A percentile compares a stretch with the other conserved stretches of the same genome.
Evolutionary conservation across 176 grass and related monocot species (phyloP).

Genomic region (Melocanna baccifera): DNA sequence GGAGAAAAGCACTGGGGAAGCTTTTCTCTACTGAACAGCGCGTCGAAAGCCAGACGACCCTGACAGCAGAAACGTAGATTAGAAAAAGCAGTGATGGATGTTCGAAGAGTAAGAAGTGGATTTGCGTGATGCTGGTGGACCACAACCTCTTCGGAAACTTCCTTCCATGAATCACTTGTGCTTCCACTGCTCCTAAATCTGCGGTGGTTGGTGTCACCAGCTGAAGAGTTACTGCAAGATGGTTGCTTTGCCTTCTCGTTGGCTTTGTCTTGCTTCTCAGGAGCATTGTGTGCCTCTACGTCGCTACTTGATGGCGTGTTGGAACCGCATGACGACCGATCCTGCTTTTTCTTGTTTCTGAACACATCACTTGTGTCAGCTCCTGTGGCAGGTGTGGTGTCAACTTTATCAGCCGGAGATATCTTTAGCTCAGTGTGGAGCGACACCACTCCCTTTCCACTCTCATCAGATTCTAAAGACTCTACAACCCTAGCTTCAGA

Average conservation of each 20-base stretch:
- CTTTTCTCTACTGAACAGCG: constrained; percentile 79
- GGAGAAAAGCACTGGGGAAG: constrained; percentile 93
- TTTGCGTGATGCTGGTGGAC: constrained; percentile 29
- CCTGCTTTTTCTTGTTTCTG: constrained; percentile 62
- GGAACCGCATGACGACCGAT: constrained; percentile 95
- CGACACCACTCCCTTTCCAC: constrained; percentile 36
- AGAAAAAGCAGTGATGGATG: constrained; percentile 52
- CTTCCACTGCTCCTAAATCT: constrained; percentile 73
- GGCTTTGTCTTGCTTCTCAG: constrained; percentile 61
- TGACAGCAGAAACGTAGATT: constrained; percentile 61
- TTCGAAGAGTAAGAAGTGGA: constrained; percentile 36
- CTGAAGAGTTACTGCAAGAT: constrained; percentile 59
- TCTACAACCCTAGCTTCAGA: constrained; percentile 29
- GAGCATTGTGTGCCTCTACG: constrained; percentile 53
- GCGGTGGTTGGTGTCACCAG: constrained; percentile 55
- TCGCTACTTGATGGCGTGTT: constrained; percentile 90
- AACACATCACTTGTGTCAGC: constrained; percentile 37
- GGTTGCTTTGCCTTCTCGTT: constrained; percentile 47
- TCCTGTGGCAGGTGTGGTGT: constrained; percentile 34
- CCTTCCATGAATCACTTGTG: constrained; percentile 82
- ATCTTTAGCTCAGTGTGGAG: constrained; percentile 39
- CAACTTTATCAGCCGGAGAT: constrained; percentile 33
- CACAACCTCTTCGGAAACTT: constrained; percentile 92
- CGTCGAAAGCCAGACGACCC: constrained; percentile 94
- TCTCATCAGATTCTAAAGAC: constrained; percentile 41